Evolutionary conservation across 2,329 filamentous ascomycete genomes (phyloP), one percentile per base, ranked within the genome.

Genomic region (Exophiala sp.): DNA sequence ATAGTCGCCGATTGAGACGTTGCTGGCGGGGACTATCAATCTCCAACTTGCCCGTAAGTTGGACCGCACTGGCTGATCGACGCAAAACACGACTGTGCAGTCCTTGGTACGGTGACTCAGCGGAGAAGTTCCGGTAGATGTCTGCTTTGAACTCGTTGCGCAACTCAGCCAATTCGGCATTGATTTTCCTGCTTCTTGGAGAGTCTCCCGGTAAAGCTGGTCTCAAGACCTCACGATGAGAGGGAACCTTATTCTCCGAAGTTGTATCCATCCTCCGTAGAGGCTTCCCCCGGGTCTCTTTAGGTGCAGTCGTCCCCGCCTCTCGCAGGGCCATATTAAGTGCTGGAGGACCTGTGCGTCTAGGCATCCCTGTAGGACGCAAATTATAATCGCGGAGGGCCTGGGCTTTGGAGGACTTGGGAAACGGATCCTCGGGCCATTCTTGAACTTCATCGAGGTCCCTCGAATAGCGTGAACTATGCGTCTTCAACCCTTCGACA

Each of bases 1-100:
- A 77, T 46, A 77, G 58, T 56, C 72, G 73, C 6, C 74, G 69
- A 10, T 71, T 67, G 59, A 69, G 50, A 7, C 58, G 52, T 48
- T 57, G 50, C 34, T 54, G 46, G 2, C 55, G 52, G 29, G 55
- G 59, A 42, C 48, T 58, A 24, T 61, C 55, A 4, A 46, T n/a
- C 9, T 21, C 32, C 5, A 14, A 33, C 40, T 33, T 52, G 48
- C 38, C 41, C 2, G 47, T 50, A 10, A 62, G 32, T 36, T 57
- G 54, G 18, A 63, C 18, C 7, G 59, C 51, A 47, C 61, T 63
- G 33, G 54, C 50, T n/a, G 63, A 62, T 8, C 60, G 54, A 16
- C 59, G 60, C 11, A 65, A 55, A 9, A 47, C 60, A 29, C 34
- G 50, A 36, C 60, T 57, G 35, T 47, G 47, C 12, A 57, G 53